A percentile compares a stretch with the other conserved stretches of the same genome.
phyloP scores from a whole-genome alignment of 1,284 basidiomycete species.

The Fereydounia khargensis region DNA sequence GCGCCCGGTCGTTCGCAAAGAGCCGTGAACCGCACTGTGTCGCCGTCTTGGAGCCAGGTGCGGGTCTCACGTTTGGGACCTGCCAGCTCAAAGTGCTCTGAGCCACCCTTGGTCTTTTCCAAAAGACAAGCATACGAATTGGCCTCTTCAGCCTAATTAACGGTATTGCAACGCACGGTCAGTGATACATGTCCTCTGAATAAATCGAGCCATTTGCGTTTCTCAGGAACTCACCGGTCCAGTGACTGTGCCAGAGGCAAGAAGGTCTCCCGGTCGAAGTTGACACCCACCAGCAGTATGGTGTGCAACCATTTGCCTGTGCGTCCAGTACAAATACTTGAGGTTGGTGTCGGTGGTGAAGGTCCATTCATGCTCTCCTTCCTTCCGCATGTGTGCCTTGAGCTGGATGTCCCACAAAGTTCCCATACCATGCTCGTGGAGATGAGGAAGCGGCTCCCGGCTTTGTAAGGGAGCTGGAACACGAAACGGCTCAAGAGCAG shows the following conservation, averaged over 20 bases:
- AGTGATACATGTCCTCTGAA: too few relatives aligned
- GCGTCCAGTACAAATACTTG: constrained; percentile 20
- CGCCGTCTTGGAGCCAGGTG: too few relatives aligned
- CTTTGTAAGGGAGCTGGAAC: constrained; percentile 10
- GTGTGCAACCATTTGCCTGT: constrained; percentile 24
- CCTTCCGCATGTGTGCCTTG: constrained; percentile 1
- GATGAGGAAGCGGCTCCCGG: constrained; percentile 12
- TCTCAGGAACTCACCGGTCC: too few relatives aligned
- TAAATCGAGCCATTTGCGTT: too few relatives aligned
- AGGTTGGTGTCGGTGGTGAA: constrained; percentile 7
- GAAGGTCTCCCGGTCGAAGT: constrained; percentile 10
- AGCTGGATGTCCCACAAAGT: constrained; percentile 20
- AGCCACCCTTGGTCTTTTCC: too few relatives aligned
- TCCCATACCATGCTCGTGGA: constrained; percentile 7
- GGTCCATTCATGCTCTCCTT: constrained; percentile 1
- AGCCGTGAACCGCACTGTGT: too few relatives aligned
- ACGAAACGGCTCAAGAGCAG: constrained; percentile 19
- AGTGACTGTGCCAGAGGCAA: constrained; percentile 21
- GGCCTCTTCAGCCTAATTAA: too few relatives aligned
- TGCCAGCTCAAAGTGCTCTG: too few relatives aligned
- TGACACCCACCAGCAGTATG: constrained; percentile 24
- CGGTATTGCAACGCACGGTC: too few relatives aligned
- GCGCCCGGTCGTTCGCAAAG: too few relatives aligned
- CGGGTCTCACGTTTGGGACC: too few relatives aligned
- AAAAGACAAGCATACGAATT: too few relatives aligned